phyloP scores from a whole-genome alignment of 805 yeast genomes.

The Candida koratica region DNA sequence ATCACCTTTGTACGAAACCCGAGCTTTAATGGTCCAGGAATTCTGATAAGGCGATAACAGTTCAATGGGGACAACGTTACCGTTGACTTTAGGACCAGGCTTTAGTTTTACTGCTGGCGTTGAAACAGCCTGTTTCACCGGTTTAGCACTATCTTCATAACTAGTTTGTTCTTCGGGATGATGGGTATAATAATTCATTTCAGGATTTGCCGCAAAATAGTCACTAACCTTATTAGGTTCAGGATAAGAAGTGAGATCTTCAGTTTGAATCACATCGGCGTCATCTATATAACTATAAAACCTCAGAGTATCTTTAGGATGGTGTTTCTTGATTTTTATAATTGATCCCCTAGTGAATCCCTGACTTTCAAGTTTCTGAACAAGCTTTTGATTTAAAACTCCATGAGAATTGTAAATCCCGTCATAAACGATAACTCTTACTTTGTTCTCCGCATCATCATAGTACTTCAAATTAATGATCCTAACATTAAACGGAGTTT shows the following conservation, averaged over 20 bases:
- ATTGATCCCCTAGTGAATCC: conserved; percentile 46
- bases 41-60: conserved; percentile 88
- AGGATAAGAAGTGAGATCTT: conserved; percentile 6
- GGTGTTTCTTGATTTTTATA: conserved; percentile 39
- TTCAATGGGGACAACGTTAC: conserved; percentile 56
- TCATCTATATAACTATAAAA: conserved; percentile 47
- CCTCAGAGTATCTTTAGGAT: conserved; percentile 46
- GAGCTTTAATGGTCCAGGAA: conserved; percentile 88
- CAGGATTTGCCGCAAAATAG: conserved; percentile 55
- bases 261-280: conserved; percentile 34
- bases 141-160: conserved; percentile 6
- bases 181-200: conserved; percentile 6
- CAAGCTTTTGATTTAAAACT: conserved; percentile 39
- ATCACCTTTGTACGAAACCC: conserved; percentile 85
- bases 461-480: conserved; percentile 31
- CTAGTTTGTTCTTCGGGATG: conserved; percentile 8
- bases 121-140: conserved; percentile 6
- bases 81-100: conserved; percentile 1
- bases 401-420: conserved; percentile 38
- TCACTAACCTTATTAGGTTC: conserved; percentile 37
- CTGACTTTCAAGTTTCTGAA: conserved; percentile 36
- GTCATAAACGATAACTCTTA: conserved; percentile 37
- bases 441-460: conserved; percentile 21
- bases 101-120: neutral
- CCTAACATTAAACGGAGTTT: conserved; percentile 28